Percentiles rank a stretch among this genome's conserved stretches.
phyloP scores from a whole-genome alignment of 306 rosid species.

The Prunus fruticosa region DNA sequence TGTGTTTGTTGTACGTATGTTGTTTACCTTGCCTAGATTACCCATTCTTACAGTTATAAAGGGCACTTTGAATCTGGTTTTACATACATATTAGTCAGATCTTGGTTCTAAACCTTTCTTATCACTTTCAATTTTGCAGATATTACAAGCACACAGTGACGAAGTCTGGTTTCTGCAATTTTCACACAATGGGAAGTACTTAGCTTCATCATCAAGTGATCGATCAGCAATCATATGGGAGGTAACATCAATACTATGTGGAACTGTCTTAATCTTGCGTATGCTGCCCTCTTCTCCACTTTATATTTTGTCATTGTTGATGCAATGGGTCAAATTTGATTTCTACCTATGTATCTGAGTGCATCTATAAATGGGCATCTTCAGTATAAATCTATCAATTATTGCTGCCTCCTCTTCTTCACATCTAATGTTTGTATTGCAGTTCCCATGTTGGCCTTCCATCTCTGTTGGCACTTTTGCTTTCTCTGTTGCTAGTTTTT shows the following conservation, averaged over 20 bases:
- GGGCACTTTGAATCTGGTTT: conserved; percentile 6
- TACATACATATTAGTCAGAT: conserved; percentile 10
- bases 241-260: conserved; percentile 45
- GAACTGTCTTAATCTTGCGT: not conserved
- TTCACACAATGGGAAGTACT: conserved; percentile 84
- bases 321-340: not conserved
- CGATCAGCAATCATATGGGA: conserved; percentile 89
- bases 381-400: not conserved
- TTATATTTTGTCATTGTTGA: not conserved
- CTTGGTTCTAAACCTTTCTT: conserved; percentile 24
- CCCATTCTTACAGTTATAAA: conserved; percentile 11
- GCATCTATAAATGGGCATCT: not conserved
- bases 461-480: conserved; percentile 1
- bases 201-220: conserved; percentile 94
- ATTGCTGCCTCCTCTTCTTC: not conserved
- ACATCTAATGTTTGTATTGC: not conserved
- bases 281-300: not conserved
- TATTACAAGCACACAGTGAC: conserved; percentile 73
- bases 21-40: not conserved
- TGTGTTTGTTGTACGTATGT: not conserved
- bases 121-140: conserved; percentile 37
- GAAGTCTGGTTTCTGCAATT: conserved; percentile 95
- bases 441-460: not conserved
- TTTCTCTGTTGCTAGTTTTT: not conserved
- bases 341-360: not conserved